A percentile compares a stretch with the other conserved stretches of the same genome.
Evolutionary conservation across 2,329 filamentous ascomycete species (phyloP).

Genomic region (Hypoxylon sp.): DNA sequence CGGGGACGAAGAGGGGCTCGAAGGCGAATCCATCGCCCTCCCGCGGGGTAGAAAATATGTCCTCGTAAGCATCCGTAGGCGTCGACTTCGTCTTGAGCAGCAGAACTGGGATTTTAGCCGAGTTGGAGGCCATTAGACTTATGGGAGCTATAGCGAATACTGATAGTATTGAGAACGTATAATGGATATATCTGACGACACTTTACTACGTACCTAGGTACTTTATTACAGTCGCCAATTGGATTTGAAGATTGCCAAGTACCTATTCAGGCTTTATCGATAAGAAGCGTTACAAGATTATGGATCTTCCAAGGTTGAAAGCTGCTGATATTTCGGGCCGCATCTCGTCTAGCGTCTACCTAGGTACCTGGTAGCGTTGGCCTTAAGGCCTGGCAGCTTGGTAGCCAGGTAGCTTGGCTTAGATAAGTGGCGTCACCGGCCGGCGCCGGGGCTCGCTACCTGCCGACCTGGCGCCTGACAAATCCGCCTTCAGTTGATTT

Average conservation of each 20-base stretch:
- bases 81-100: slow-evolving; percentile 82
- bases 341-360: no score
- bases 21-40: slow-evolving; percentile 60
- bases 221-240: slow-evolving; percentile 3
- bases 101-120: slow-evolving; percentile 66
- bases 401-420: slow-evolving; percentile 1
- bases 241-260: slow-evolving; percentile 18
- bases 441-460: slow-evolving; percentile 35
- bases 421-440: slow-evolving; percentile 36
- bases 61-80: slow-evolving; percentile 78
- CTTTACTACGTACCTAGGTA: background rate
- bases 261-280: slow-evolving; percentile 51
- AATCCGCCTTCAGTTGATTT: slow-evolving; percentile 38
- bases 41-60: slow-evolving; percentile 67
- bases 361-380: no score
- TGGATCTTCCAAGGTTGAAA: background rate
- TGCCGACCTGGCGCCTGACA: slow-evolving; percentile 42
- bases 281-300: slow-evolving; percentile 38
- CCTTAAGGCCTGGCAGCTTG: background rate
- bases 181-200: background rate
- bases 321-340: slow-evolving; percentile 21
- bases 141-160: slow-evolving; percentile 9
- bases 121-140: slow-evolving; percentile 35
- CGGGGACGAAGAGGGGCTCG: slow-evolving; percentile 78
- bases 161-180: slow-evolving; percentile 13